These are phyloP conservation scores for Limtongia smithiae DNA, from an alignment of 805 yeast species.

Conservation along the genomic window DNA sequence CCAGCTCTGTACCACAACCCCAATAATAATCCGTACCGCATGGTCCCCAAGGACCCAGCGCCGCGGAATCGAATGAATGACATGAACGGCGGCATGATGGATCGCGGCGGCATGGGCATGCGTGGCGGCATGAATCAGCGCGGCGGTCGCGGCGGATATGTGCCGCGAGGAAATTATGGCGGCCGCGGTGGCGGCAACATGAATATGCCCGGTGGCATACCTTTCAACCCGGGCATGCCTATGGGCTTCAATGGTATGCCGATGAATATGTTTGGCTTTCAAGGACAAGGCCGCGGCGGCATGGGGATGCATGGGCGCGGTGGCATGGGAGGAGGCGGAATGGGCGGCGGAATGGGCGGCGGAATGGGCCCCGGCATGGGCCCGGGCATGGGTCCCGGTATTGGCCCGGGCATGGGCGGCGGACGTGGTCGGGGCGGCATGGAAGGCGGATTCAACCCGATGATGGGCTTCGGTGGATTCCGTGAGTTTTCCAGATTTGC, in stretches of 20 bases:
- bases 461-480: conserved; percentile 20
- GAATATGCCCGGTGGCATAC: conserved; percentile 1
- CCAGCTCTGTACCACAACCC: conserved; percentile 12
- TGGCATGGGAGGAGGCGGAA: conserved; percentile 17
- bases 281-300: no score
- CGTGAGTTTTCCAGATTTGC: conserved; percentile 7
- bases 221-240: no score
- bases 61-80: conserved; percentile 9
- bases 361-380: conserved; percentile 26
- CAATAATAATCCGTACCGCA: conserved; percentile 24
- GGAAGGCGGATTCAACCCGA: conserved; percentile 17
- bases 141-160: conserved; percentile 2
- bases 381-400: conserved; percentile 17
- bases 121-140: conserved; percentile 7
- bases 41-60: conserved; percentile 27
- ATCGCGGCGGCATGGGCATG: not conserved
- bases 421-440: conserved; percentile 6
- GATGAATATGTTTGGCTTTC: conserved; percentile 7
- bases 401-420: conserved; percentile 16
- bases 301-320: not conserved
- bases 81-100: conserved; percentile 18
- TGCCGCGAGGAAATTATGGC: conserved; percentile 1
- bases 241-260: conserved; percentile 6
- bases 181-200: conserved; percentile 6
- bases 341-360: conserved; percentile 27